Base-by-base conservation (phyloP, 2,329 filamentous ascomycete species). In the Ophiocordyceps camponoti-floridani region DNA sequence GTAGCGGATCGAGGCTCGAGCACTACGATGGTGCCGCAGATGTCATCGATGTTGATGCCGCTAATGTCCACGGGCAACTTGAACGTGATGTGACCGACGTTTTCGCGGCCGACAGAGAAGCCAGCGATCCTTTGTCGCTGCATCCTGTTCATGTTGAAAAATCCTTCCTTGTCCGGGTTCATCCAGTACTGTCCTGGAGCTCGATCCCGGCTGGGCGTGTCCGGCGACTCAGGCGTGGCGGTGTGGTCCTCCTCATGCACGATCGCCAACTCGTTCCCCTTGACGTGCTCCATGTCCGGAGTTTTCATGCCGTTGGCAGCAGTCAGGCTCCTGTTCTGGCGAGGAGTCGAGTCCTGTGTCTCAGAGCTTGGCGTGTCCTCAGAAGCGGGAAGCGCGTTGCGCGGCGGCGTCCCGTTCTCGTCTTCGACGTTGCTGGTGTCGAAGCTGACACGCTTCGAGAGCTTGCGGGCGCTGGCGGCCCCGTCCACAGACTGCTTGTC, bases 401-500 rank as follows among this genome's bases (percentile, higher is more conserved):
- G 58, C 28, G 60, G 52, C 14, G 62, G 58, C 5, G 61, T 58
- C 2, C 51, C 54, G 4, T 63, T 58, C 4, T 62, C 61, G 10
- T 47, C 48, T 4, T 63, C 59, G 4, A 58, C 69, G 58, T 50
- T 72, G 54, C 72, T 73, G 4, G 79, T 78, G 56, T 94, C 87
- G 54, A 96, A 98, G 65, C 87, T 95, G 44, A 98, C 91, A 44
- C 83, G 79, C 68, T 94, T 95, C 50, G 81, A 80, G 38, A 84
- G 63, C 54, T 79, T 79, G 44, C 71, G 66, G 30, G 49, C 66
- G 58, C 49, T 70, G 61, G 42, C 59, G 47, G 40, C 61, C 53
- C 50, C 48, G 13, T 70, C 70, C 18, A 58, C 52, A 2, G 56
- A 49, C 14, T 61, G 54, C 53, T 67, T 71, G 33, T 72, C 69